Evolutionary conservation across 1,139 yeast genomes (phyloP).

Genomic region (Lodderomyces elongisporus): DNA sequence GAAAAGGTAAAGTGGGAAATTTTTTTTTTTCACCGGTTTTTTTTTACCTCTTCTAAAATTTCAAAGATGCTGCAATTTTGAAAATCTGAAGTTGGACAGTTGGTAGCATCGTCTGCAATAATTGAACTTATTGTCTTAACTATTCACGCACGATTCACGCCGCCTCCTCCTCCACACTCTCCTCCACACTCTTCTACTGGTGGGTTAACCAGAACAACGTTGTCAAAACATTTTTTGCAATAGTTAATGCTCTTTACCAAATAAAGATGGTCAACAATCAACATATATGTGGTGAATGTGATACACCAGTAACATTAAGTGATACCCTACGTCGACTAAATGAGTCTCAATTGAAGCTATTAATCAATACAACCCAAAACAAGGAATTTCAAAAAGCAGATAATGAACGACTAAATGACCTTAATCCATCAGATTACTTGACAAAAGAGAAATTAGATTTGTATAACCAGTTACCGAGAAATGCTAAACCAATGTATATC

Average conservation of each 20-base stretch:
- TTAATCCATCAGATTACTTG: constrained; percentile 28
- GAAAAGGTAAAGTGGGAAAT: background rate
- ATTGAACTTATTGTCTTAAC: too few relatives aligned
- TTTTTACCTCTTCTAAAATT: too few relatives aligned
- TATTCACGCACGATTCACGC: too few relatives aligned
- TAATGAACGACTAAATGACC: constrained; percentile 13
- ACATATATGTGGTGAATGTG: constrained; percentile 30
- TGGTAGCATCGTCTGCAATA: too few relatives aligned
- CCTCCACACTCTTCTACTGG: too few relatives aligned
- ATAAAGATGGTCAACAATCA: constrained; percentile 4
- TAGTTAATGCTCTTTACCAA: too few relatives aligned
- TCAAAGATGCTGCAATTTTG: too few relatives aligned
- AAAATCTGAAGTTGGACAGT: too few relatives aligned
- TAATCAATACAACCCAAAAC: constrained; percentile 13
- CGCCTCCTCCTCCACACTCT: too few relatives aligned
- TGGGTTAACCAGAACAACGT: too few relatives aligned
- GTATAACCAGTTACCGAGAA: constrained; percentile 17
- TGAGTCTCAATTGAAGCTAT: constrained; percentile 30
- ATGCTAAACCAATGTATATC: constrained; percentile 17
- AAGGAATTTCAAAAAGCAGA: constrained; percentile 11
- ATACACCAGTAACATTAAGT: constrained; percentile 26
- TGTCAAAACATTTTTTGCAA: too few relatives aligned
- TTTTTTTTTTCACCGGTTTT: too few relatives aligned
- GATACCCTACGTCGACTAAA: constrained; percentile 26
- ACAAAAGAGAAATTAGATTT: constrained; percentile 29